phyloP scores from a whole-genome alignment of 371 early-diverging fungal species.

The Saksenaea vasiformis region DNA sequence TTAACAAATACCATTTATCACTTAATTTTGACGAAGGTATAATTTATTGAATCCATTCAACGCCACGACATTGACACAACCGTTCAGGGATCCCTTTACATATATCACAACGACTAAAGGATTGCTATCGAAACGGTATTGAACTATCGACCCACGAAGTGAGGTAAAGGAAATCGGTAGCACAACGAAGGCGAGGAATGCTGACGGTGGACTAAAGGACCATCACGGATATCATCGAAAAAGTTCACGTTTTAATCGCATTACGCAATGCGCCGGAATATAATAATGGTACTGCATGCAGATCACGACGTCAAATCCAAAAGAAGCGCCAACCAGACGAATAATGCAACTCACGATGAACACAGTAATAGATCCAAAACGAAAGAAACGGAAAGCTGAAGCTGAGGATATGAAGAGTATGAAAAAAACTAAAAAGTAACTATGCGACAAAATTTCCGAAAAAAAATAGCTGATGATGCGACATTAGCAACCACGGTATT shows the following conservation, averaged over 20 bases:
- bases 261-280: conserved; percentile 56
- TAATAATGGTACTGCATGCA: conserved; percentile 27
- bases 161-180: conserved; percentile 25
- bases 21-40: conserved; percentile 50
- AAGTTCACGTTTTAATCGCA: conserved; percentile 54
- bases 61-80: conserved; percentile 17
- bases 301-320: conserved; percentile 2
- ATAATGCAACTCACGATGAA: background rate
- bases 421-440: conserved; percentile 58
- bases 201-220: conserved; percentile 28
- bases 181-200: background rate
- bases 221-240: conserved; percentile 58
- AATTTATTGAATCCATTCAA: conserved; percentile 3
- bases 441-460: background rate
- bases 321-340: background rate
- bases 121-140: conserved; percentile 43
- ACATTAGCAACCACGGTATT: conserved; percentile 5
- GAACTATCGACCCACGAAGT: conserved; percentile 39
- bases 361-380: conserved; percentile 51
- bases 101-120: conserved; percentile 30
- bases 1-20: conserved; percentile 43
- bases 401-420: conserved; percentile 44
- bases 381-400: conserved; percentile 71
- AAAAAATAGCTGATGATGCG: background rate
- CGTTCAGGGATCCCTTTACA: conserved; percentile 30